A percentile compares a stretch with the other conserved stretches of the same genome.
These are phyloP conservation scores for Mycena polygramma DNA, from an alignment of 768 basidiomycete genomes.

Conservation along the genomic window DNA sequence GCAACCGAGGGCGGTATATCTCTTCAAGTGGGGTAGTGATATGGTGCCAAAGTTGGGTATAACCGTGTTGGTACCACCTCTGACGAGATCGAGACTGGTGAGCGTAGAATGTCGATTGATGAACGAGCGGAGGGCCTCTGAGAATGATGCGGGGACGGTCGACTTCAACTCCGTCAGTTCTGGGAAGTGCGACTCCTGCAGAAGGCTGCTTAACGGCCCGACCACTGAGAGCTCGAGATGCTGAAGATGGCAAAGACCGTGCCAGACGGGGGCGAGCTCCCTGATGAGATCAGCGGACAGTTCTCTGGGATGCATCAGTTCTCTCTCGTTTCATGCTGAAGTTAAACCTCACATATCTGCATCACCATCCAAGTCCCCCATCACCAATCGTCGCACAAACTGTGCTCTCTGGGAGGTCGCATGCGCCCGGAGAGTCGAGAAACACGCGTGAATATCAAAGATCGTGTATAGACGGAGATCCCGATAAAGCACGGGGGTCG, in stretches of 20 bases:
- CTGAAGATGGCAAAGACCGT: background rate
- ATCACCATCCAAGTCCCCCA: too few species aligned
- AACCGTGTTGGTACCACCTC: background rate
- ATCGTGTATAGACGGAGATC: background rate
- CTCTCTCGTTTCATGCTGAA: too few species aligned
- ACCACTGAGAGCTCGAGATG: background rate
- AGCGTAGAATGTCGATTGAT: background rate
- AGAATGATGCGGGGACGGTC: background rate
- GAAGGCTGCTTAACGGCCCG: background rate
- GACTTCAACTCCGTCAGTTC: background rate
- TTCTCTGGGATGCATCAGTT: background rate
- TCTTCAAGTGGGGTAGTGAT: background rate
- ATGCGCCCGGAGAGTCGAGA: background rate
- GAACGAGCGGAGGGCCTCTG: background rate
- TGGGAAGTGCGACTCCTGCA: background rate
- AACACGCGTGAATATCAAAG: background rate
- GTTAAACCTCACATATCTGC: too few species aligned
- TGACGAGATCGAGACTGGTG: background rate
- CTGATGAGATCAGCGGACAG: background rate
- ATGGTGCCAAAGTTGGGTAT: background rate
- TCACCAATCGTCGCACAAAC: too few species aligned
- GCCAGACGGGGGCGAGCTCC: background rate
- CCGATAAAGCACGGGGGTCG: background rate
- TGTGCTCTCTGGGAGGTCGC: too few species aligned
- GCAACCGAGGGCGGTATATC: too few species aligned